Evolutionary conservation across 2,329 filamentous ascomycete genomes (phyloP), one percentile per base, ranked within the genome.

Genomic region (Elsinoe australis): DNA sequence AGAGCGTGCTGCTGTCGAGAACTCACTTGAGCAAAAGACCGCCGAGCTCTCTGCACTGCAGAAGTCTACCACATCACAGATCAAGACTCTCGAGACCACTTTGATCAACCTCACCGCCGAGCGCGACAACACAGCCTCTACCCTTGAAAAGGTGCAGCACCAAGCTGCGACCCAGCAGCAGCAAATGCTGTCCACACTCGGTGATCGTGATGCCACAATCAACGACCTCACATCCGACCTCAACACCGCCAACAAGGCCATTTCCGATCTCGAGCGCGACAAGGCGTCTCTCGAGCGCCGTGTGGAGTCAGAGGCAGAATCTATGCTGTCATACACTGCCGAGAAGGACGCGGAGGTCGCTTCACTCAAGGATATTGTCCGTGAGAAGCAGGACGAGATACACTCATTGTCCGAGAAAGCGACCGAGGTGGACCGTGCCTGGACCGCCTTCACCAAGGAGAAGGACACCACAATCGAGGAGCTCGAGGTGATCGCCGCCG

Each of bases 401-500:
- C 49, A 58, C 9, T 48, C 55, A 24, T 56, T 64, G 9, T 58
- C 60, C 44, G 51, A 57, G 42, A 63, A 63, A 44, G 60, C 61
- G 7, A 38, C 52, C 8, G 54, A 60, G 31, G 64, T 67, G 38
- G 70, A 71, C 49, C 59, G 59, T 3, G 62, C 64, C 19, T 65
- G 70, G 53, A 64, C 64, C 49, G 65, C 68, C 45, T 59, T 67
- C 8, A 58, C 69, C 15, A 58, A 60, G 9, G 62, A 61, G 8
- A 61, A 64, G 29, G 63, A 68, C 36, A 56, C 58, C 6, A 18
- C 17, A 22, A 59, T 65, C 29, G 49, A 47, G 1, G 47, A 51
- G 1, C 51, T 65, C 12, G 46, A 58, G 38, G 35, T 49, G 8
- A 57, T 52, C 21, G 57, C 60, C 49, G 51, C 45, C 14, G 39